Base-by-base conservation (phyloP, 2,329 filamentous ascomycete genomes). In the Diaporthe amygdali region DNA sequence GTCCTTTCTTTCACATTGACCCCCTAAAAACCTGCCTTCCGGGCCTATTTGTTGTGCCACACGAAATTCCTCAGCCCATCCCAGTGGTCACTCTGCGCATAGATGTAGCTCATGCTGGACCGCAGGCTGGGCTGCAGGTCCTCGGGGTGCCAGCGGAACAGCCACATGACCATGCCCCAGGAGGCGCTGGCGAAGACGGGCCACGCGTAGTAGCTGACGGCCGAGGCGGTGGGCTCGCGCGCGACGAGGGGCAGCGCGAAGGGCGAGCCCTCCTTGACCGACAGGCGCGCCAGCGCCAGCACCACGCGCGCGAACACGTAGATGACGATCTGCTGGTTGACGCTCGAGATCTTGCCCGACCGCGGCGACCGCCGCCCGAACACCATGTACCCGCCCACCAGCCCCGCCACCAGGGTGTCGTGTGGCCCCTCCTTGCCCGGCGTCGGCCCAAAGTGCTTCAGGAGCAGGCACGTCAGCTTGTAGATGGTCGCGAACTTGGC, bases 51-150 rank as follows among this genome's bases (percentile, higher is more conserved):
- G 76, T 98, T 98, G 82, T 97, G 93, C 88, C 94, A 92, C 25
- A 97, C 78, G 77, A 98, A 91, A 75, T 92, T 98, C 81, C 92
- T 86, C 79, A 97, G 85, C 47, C 92, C 93, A 79, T 97, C 93
- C 94, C 96, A 99, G 71, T 93, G 88, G 78, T 98, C 93, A 74
- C 93, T 94, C 81, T 98, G 93, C 71, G 90, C 88, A 81, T 96
- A 99, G 86, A 99, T 97, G 79, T 99, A 99, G 77, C 90, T 94
- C 96, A 99, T 99, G 85, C 95, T 98, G 83, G 91, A 95, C 81
- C 94, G 89, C 86, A 99, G 84, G 81, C 95, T 98, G 72, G 92
- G 90, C 87, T 98, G 96, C 79, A 99, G 88, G 70, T 93, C 94
- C 77, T 97, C 94, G 6, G 96, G 95, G 84, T 98, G 92, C 89